Evolutionary conservation across 768 basidiomycete genomes (phyloP), one percentile per base, ranked within the genome.

Genomic region (Myochromella boudieri): DNA sequence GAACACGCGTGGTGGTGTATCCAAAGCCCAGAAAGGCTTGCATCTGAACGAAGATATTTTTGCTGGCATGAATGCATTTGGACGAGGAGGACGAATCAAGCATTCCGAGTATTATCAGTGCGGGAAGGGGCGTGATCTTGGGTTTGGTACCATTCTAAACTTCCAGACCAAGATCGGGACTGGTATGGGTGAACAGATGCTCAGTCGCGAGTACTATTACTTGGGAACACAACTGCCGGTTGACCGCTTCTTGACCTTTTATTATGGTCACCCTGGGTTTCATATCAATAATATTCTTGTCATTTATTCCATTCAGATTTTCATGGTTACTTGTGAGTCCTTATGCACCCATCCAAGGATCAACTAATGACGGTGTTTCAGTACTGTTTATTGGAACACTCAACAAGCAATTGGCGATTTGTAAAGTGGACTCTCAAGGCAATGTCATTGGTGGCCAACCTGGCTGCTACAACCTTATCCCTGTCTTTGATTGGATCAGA

Each of bases 151-250:
- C 36, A 98, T 98, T 62, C 75, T 99, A 60, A 98, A 98, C 67
- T 99, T 99, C 84, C 94, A 97, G 75, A 99, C 97, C 40, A 99
- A 99, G 81, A 97, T 99, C 60, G 95, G 95, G 22, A 97, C 91
- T 24, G 97, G 97, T 69, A 99, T 99, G 97, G 97, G 97, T 59
- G 97, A 99, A 68, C 97, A 99, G 63, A 95, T 98, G 94, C 85
- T 99, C 58, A 97, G 94, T 69, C 84, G 97, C 56, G 97, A 99
- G 70, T 99, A 99, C 66, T 99, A 98, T 68, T 99, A 98, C 66
- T 77, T 99, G 37, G 97, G 97, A 42, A 99, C 97, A 7, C 97
- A 99, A 65, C 76, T 99, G 46, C 97, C 97, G 26, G 84, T 99
- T 60, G 97, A 99, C 65, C 89, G 97, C 20, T 99, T 99, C 84